Conservation (phyloP, 2,329 filamentous ascomycete species). For the Xylaria multiplex region DNA sequence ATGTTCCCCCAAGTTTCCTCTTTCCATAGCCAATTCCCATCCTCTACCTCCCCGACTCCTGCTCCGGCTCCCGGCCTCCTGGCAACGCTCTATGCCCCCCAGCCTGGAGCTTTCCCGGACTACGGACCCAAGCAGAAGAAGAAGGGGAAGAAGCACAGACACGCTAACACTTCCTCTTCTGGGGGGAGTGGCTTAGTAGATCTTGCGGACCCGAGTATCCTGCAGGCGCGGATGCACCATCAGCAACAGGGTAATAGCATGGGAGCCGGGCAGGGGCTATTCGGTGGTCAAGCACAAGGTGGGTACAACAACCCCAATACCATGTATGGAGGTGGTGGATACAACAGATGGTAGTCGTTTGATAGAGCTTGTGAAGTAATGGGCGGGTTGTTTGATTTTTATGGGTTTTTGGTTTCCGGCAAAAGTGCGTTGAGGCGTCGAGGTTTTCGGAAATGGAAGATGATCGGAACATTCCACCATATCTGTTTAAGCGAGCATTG, state of each 20-base stretch:
- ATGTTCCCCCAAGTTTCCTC: conserved; percentile 71
- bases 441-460: conserved; percentile 46
- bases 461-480: conserved; percentile 50
- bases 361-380: conserved; percentile 37
- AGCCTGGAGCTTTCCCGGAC: conserved; percentile 88
- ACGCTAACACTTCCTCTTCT: conserved; percentile 99
- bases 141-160: conserved; percentile 99
- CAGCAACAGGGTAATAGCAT: conserved; percentile 78
- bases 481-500: conserved; percentile 61
- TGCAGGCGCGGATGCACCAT: conserved; percentile 97
- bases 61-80: conserved; percentile 91
- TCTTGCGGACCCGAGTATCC: conserved; percentile 99
- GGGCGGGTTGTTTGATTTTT: conserved; percentile 41
- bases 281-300: conserved; percentile 90
- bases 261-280: conserved; percentile 88
- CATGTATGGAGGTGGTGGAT: conserved; percentile 75
- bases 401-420: conserved; percentile 45
- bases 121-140: conserved; percentile 98
- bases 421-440: conserved; percentile 46
- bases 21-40: conserved; percentile 86
- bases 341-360: conserved; percentile 71
- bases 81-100: conserved; percentile 89
- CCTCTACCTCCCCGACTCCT: conserved; percentile 85
- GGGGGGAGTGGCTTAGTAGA: conserved; percentile 98
- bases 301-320: conserved; percentile 91